These are phyloP conservation scores for Mycena galericulata DNA, from an alignment of 768 basidiomycete genomes.

Conservation along the genomic window DNA sequence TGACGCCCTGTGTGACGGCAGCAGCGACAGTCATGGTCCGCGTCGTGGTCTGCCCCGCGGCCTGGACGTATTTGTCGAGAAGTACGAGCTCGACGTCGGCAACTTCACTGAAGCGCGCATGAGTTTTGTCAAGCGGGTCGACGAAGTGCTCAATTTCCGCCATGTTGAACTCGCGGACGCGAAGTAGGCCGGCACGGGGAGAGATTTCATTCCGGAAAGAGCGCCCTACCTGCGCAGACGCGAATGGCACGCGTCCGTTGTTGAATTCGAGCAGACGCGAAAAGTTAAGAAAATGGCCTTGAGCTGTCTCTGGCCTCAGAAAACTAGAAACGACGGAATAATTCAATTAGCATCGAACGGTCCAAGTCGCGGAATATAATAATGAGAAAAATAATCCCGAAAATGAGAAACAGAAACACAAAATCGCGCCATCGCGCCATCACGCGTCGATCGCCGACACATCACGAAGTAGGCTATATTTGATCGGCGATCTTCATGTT, in stretches of 20 bases:
- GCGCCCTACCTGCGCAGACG: slow-evolving; percentile 96
- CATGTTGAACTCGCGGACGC: slow-evolving; percentile 99
- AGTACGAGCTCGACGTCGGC: slow-evolving; percentile 80
- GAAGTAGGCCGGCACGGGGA: slow-evolving; percentile 93
- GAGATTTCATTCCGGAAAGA: slow-evolving; percentile 99
- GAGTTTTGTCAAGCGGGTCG: slow-evolving; percentile 92
- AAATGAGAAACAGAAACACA: neutral
- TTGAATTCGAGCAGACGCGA: slow-evolving; percentile 97
- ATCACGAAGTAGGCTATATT: neutral
- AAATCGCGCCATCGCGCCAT: slow-evolving; percentile 6
- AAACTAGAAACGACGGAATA: slow-evolving; percentile 61
- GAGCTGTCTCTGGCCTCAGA: slow-evolving; percentile 97
- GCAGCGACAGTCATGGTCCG: slow-evolving; percentile 84
- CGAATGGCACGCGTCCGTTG: slow-evolving; percentile 96
- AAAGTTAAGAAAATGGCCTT: slow-evolving; percentile 99
- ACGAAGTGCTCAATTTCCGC: slow-evolving; percentile 99
- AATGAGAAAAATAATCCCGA: too few species aligned
- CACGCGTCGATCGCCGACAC: neutral
- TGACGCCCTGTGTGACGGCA: slow-evolving; percentile 85
- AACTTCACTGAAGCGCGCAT: slow-evolving; percentile 86
- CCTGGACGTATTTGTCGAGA: slow-evolving; percentile 88
- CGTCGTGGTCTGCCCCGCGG: slow-evolving; percentile 74
- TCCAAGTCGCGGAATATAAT: too few species aligned
- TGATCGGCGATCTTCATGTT: slow-evolving; percentile 28
- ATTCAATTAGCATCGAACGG: neutral